Evolutionary conservation across 2,329 filamentous ascomycete genomes (phyloP).

Genomic region (Hyphodiscus sp.): DNA sequence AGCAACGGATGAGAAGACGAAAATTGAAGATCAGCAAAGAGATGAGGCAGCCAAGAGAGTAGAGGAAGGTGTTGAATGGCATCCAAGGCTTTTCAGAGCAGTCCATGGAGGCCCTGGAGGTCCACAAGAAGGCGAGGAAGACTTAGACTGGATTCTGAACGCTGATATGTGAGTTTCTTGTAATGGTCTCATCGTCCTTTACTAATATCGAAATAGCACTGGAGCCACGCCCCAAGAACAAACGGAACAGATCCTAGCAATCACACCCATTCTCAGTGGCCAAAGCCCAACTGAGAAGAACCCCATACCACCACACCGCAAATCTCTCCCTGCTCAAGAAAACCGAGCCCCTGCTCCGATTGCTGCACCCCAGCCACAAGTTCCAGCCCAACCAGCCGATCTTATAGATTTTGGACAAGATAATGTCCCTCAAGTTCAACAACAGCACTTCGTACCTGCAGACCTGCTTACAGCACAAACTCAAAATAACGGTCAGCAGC

Average conservation of each 20-base stretch:
- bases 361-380: not conserved
- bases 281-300: slow-evolving; percentile 54
- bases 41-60: slow-evolving; percentile 77
- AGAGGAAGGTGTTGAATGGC: slow-evolving; percentile 79
- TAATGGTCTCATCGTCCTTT: not conserved
- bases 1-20: slow-evolving; percentile 94
- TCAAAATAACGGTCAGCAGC: slow-evolving; percentile 20
- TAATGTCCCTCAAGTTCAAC: slow-evolving; percentile 1
- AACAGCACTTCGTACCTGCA: slow-evolving; percentile 12
- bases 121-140: slow-evolving; percentile 74
- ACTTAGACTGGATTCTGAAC: slow-evolving; percentile 92
- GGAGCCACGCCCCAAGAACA: slow-evolving; percentile 60
- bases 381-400: slow-evolving; percentile 29
- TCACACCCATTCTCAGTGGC: slow-evolving; percentile 77
- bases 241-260: slow-evolving; percentile 75
- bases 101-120: slow-evolving; percentile 66
- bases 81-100: slow-evolving; percentile 74
- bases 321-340: slow-evolving; percentile 11
- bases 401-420: slow-evolving; percentile 53
- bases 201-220: slow-evolving; percentile 41
- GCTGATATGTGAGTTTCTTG: slow-evolving; percentile 62
- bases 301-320: slow-evolving; percentile 44
- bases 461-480: slow-evolving; percentile 24
- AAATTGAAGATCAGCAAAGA: slow-evolving; percentile 86
- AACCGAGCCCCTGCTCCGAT: slow-evolving; percentile 7